Evolutionary conservation across 768 basidiomycete genomes (phyloP).

Genomic region (Mycena sanguinolenta): DNA sequence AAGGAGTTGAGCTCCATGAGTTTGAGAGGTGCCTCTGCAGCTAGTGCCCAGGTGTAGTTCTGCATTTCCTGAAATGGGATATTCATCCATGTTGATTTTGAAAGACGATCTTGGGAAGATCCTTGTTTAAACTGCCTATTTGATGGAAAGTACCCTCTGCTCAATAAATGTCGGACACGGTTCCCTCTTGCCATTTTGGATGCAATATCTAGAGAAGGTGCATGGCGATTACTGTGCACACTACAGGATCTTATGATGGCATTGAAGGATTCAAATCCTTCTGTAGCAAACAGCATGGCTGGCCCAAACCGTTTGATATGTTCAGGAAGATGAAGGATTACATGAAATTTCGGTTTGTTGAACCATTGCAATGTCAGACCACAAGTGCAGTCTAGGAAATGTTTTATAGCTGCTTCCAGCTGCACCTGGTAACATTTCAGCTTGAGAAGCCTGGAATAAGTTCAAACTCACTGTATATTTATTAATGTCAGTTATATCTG

Average conservation of each 20-base stretch:
- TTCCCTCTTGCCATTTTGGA: no score
- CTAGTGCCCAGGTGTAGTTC: slow-evolving; percentile 24
- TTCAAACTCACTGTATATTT: not conserved
- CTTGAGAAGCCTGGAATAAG: not conserved
- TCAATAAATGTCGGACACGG: no score
- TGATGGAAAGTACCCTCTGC: not conserved
- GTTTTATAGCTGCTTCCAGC: slow-evolving; percentile 39
- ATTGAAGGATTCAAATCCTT: no score
- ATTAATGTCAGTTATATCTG: slow-evolving; percentile 48
- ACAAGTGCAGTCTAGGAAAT: slow-evolving; percentile 47
- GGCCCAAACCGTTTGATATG: slow-evolving; percentile 57
- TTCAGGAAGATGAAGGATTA: slow-evolving; percentile 51
- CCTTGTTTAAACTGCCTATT: not conserved
- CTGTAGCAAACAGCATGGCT: no score
- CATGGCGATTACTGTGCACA: no score
- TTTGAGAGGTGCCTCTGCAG: not conserved
- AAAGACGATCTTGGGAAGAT: not conserved
- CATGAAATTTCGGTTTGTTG: slow-evolving; percentile 39
- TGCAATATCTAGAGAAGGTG: no score
- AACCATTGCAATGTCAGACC: slow-evolving; percentile 47
- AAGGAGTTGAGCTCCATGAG: slow-evolving; percentile 14
- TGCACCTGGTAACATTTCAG: not conserved
- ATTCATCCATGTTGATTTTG: not conserved
- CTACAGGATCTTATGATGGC: slow-evolving; percentile 6
- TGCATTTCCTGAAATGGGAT: not conserved